phyloP scores from a whole-genome alignment of 2,329 filamentous ascomycete species.

The Xylaria sp. region DNA sequence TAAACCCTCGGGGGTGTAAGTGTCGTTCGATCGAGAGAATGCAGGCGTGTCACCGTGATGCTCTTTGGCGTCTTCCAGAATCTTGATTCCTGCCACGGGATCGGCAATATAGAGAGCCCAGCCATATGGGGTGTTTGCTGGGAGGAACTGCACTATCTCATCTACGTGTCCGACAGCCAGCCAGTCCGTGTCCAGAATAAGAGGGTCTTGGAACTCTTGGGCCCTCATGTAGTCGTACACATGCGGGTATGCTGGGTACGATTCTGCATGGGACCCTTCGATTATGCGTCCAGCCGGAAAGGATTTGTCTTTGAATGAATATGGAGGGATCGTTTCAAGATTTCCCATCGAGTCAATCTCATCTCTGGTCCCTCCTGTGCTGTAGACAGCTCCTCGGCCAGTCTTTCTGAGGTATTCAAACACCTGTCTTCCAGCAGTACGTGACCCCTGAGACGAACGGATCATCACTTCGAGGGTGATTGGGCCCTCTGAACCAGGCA shows the following conservation, averaged over 20 bases:
- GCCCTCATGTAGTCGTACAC: slow-evolving; percentile 14
- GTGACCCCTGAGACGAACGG: slow-evolving; percentile 14
- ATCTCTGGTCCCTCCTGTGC: slow-evolving; percentile 11
- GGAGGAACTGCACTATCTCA: slow-evolving; percentile 6
- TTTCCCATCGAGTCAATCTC: slow-evolving; percentile 16
- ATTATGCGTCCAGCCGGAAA: slow-evolving; percentile 2
- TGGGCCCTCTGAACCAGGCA: slow-evolving; percentile 7
- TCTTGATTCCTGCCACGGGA: no score
- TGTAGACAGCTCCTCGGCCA: slow-evolving; percentile 8
- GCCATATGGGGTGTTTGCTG: slow-evolving; percentile 2
- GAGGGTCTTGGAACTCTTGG: slow-evolving; percentile 13
- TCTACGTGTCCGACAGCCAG: slow-evolving; percentile 14
- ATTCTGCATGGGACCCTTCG: slow-evolving; percentile 11
- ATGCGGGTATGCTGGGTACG: slow-evolving; percentile 10
- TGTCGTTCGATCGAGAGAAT: no score
- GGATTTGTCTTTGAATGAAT: slow-evolving; percentile 12
- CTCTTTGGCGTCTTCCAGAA: no score
- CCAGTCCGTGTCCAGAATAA: slow-evolving; percentile 12
- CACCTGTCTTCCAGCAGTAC: slow-evolving; percentile 10
- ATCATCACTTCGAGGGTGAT: slow-evolving; percentile 13
- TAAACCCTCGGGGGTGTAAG: no score
- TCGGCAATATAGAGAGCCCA: slow-evolving; percentile 3
- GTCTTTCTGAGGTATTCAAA: slow-evolving; percentile 14
- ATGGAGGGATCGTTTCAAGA: slow-evolving; percentile 11
- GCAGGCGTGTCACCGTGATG: no score